These are phyloP conservation scores for Claviceps pusilla DNA, from an alignment of 2,329 filamentous ascomycete genomes.

Conservation along the genomic window DNA sequence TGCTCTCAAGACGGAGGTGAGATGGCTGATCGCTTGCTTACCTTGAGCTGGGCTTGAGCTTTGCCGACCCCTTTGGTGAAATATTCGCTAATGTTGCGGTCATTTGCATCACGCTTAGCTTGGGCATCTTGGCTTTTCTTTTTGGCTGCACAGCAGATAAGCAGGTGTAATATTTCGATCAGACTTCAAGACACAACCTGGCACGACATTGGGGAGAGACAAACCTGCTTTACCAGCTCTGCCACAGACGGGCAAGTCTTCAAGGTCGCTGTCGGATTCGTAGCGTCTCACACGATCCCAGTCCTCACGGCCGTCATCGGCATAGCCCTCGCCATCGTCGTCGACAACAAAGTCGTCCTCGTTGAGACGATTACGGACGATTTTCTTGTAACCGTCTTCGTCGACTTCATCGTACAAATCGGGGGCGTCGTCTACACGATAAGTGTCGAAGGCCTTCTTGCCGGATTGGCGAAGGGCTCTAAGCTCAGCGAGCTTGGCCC, in stretches of 20 bases:
- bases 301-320: slow-evolving; percentile 89
- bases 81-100: slow-evolving; percentile 86
- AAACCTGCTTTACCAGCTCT: slow-evolving; percentile 37
- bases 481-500: slow-evolving; percentile 58
- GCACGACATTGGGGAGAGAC: slow-evolving; percentile 6
- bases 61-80: slow-evolving; percentile 64
- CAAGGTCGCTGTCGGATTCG: slow-evolving; percentile 56
- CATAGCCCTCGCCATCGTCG: slow-evolving; percentile 94
- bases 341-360: slow-evolving; percentile 97
- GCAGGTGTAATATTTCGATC: not conserved
- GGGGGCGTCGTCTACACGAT: slow-evolving; percentile 71
- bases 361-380: slow-evolving; percentile 76
- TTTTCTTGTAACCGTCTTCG: slow-evolving; percentile 92
- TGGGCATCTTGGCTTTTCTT: slow-evolving; percentile 78
- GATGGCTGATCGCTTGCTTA: slow-evolving; percentile 19
- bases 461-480: slow-evolving; percentile 71
- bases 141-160: slow-evolving; percentile 43
- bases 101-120: slow-evolving; percentile 70
- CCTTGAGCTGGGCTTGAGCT: slow-evolving; percentile 65
- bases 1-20: not conserved
- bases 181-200: slow-evolving; percentile 1
- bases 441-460: slow-evolving; percentile 79
- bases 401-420: slow-evolving; percentile 92
- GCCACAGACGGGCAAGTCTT: slow-evolving; percentile 24
- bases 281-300: slow-evolving; percentile 62